These are phyloP conservation scores for Colletotrichum liaoningense DNA, from an alignment of 2,329 filamentous ascomycete species.

Conservation along the genomic window DNA sequence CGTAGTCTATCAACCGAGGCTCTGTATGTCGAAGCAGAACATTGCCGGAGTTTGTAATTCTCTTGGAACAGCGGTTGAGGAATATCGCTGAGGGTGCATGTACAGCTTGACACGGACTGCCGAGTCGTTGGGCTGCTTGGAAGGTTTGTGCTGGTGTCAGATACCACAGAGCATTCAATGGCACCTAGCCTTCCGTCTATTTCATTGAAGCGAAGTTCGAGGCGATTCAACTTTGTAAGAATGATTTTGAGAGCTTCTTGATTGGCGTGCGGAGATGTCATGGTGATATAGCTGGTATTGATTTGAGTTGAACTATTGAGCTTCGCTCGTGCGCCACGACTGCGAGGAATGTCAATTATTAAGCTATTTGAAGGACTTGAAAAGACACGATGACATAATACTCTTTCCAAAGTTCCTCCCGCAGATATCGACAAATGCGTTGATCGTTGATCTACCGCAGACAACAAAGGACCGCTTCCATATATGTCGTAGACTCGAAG, in stretches of 20 bases:
- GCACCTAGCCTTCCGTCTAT: constrained; percentile 5
- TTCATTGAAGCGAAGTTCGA: constrained; percentile 17
- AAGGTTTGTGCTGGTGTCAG: neutral
- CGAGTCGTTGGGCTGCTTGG: neutral
- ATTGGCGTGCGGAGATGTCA: constrained; percentile 16
- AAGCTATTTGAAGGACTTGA: neutral
- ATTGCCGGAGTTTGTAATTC: neutral
- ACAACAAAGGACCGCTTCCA: neutral
- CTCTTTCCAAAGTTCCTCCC: neutral
- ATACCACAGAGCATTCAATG: constrained; percentile 14
- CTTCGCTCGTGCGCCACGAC: neutral
- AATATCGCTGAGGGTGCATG: constrained; percentile 9
- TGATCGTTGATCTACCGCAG: neutral
- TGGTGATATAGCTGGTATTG: neutral
- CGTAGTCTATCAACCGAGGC: constrained; percentile 17
- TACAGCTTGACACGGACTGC: neutral
- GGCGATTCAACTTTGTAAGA: constrained; percentile 19
- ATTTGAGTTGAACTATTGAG: too few species aligned
- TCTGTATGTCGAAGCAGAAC: constrained; percentile 9
- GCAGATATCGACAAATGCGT: neutral
- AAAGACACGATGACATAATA: neutral
- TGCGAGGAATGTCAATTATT: neutral
- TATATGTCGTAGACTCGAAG: neutral
- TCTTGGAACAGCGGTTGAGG: constrained; percentile 5
- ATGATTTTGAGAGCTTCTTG: constrained; percentile 27